These are phyloP conservation scores for Arachis monticola DNA, from an alignment of 331 rosid species.

Conservation along the genomic window DNA sequence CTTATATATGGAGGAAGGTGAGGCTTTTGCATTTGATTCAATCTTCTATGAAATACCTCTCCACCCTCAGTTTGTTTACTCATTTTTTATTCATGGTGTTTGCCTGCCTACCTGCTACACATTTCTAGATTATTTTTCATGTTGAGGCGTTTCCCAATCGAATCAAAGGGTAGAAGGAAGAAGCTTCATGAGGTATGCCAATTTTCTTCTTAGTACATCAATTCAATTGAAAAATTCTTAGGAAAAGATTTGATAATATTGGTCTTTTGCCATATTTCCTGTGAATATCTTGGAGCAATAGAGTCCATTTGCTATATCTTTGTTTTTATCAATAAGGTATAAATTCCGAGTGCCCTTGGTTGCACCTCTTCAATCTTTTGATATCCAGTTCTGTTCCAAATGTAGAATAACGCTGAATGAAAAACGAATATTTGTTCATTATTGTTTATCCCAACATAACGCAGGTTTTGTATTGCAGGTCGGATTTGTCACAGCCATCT, in stretches of 20 bases:
- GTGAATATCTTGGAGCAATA: conserved; percentile 8
- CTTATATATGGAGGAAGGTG: conserved; percentile 97
- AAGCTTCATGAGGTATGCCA: conserved; percentile 82
- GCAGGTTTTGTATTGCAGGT: conserved; percentile 66
- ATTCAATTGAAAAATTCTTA: neutral
- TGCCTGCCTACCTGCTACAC: conserved; percentile 6
- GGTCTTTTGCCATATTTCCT: neutral
- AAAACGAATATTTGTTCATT: neutral
- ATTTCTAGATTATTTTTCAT: conserved; percentile 71
- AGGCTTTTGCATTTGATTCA: conserved; percentile 43
- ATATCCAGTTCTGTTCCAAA: conserved; percentile 11
- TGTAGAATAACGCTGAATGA: conserved; percentile 4
- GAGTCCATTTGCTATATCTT: neutral
- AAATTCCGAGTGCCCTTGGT: conserved; percentile 19
- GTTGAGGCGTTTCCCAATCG: conserved; percentile 90
- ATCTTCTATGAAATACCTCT: conserved; percentile 33
- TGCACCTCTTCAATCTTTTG: conserved; percentile 12
- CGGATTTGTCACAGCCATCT: conserved; percentile 94
- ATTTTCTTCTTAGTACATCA: conserved; percentile 27
- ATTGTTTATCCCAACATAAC: conserved; percentile 3
- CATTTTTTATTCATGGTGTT: conserved; percentile 23
- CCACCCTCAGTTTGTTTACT: conserved; percentile 24
- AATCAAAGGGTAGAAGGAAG: conserved; percentile 94
- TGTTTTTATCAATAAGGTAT: neutral
- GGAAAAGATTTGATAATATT: conserved; percentile 10